These are phyloP conservation scores for Trypanosoma conorhini DNA, from an alignment of 208 protist genomes.

Conservation along the genomic window DNA sequence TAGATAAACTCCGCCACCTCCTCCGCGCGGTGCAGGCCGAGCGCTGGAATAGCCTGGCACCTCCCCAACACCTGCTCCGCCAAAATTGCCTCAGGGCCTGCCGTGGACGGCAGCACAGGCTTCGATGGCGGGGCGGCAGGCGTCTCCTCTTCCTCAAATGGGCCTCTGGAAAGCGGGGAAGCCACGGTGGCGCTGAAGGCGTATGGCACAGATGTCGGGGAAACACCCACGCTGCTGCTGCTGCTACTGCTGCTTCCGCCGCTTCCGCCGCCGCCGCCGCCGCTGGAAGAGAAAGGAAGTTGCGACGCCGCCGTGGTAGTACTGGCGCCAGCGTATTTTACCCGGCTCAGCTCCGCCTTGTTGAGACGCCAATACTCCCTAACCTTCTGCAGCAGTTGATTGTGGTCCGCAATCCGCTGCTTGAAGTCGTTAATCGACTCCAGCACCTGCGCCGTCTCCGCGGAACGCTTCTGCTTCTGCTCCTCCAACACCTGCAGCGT, in stretches of 20 bases:
- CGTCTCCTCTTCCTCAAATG: background rate
- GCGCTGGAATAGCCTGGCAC: conserved; percentile 22
- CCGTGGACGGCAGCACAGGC: background rate
- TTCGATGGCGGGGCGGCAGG: background rate
- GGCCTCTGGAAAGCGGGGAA: background rate
- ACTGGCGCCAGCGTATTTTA: background rate
- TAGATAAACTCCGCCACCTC: conserved; percentile 76
- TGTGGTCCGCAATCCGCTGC: conserved; percentile 14
- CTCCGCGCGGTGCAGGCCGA: conserved; percentile 33
- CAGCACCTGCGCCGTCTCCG: conserved; percentile 25
- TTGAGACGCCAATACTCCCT: conserved; percentile 68
- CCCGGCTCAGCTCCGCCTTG: conserved; percentile 34
- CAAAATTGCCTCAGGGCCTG: background rate
- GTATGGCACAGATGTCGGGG: background rate
- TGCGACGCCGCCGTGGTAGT: background rate
- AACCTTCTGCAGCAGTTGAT: conserved; percentile 28
- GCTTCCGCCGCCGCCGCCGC: too few species aligned
- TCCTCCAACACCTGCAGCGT: conserved; percentile 25
- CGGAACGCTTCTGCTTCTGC: conserved; percentile 26
- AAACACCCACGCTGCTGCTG: background rate
- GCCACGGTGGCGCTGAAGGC: background rate
- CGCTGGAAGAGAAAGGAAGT: too few species aligned
- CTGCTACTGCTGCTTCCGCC: too few species aligned
- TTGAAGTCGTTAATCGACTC: conserved; percentile 16
- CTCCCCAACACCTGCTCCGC: background rate